A percentile compares a stretch with the other conserved stretches of the same genome.
These are phyloP conservation scores for Teratosphaeria pseudoeucalypti DNA, from an alignment of 2,329 filamentous ascomycete species.

Conservation along the genomic window DNA sequence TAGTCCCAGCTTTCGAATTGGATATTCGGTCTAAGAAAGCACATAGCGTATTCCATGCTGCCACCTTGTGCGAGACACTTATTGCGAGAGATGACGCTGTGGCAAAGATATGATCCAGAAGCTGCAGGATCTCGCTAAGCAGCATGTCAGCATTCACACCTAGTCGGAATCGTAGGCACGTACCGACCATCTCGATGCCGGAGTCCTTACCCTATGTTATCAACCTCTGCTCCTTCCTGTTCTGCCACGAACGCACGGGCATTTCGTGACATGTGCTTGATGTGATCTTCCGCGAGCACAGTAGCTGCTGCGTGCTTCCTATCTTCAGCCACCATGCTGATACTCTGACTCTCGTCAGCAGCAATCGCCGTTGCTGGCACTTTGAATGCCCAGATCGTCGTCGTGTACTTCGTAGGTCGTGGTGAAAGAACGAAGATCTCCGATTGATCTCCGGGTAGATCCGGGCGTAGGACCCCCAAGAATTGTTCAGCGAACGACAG, in stretches of 20 bases:
- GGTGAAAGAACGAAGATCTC: neutral
- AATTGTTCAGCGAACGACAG: neutral
- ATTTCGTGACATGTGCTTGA: slow-evolving; percentile 10
- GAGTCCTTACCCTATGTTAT: neutral
- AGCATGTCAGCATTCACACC: neutral
- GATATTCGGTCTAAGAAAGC: slow-evolving; percentile 32
- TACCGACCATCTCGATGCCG: neutral
- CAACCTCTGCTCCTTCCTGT: neutral
- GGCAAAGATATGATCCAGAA: slow-evolving; percentile 12
- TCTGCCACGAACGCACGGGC: slow-evolving; percentile 6
- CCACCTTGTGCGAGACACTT: slow-evolving; percentile 23
- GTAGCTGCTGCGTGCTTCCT: neutral
- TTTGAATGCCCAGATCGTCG: neutral
- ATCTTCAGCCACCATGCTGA: neutral
- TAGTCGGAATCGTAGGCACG: neutral
- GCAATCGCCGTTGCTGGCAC: neutral
- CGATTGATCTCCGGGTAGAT: neutral
- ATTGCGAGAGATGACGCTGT: slow-evolving; percentile 11
- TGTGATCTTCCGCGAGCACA: slow-evolving; percentile 10
- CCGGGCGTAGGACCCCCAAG: neutral
- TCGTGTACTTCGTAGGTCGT: neutral
- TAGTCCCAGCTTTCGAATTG: slow-evolving; percentile 19
- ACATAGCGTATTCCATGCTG: slow-evolving; percentile 38
- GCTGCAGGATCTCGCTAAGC: slow-evolving; percentile 6
- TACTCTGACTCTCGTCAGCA: neutral